Evolutionary conservation across 495 filamentous ascomycete genomes (phyloP).

Genomic region (Penicillium soppii): DNA sequence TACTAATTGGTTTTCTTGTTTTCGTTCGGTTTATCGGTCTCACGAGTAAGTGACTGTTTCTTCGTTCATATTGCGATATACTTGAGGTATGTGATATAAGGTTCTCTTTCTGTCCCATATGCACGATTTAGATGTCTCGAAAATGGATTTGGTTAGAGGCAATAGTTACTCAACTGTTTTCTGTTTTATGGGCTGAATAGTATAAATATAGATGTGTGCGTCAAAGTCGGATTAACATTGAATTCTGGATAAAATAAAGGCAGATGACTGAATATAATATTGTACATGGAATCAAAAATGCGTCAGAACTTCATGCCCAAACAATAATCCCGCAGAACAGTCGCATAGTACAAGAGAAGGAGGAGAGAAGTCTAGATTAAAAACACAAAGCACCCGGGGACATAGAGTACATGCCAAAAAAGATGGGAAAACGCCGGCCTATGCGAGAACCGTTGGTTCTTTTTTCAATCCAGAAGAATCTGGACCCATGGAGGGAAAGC

Average conservation of each 20-base stretch:
- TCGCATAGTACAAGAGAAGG: constrained; percentile 16
- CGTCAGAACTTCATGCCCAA: constrained; percentile 1
- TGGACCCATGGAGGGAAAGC: neutral
- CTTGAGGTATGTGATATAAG: constrained; percentile 6
- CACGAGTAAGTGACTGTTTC: constrained; percentile 6
- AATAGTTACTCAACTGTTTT: neutral
- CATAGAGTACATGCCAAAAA: constrained; percentile 19
- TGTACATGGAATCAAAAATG: constrained; percentile 6
- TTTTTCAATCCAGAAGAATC: constrained; percentile 16
- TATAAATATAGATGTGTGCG: neutral
- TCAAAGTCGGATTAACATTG: constrained; percentile 2
- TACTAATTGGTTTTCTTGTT: neutral
- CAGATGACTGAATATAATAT: constrained; percentile 2
- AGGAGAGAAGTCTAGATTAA: constrained; percentile 25
- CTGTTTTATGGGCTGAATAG: neutral
- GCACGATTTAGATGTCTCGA: constrained; percentile 9
- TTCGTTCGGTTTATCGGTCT: neutral
- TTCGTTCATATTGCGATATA: constrained; percentile 10
- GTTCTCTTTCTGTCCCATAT: constrained; percentile 3
- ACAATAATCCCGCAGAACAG: constrained; percentile 7
- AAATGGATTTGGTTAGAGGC: constrained; percentile 5
- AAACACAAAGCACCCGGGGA: constrained; percentile 9
- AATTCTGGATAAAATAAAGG: neutral
- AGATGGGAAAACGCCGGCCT: constrained; percentile 26
- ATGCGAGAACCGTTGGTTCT: constrained; percentile 22